Percentiles rank a stretch among this genome's conserved stretches.
phyloP scores from a whole-genome alignment of 2,329 filamentous ascomycete genomes.

The Aspergillus candidus region DNA sequence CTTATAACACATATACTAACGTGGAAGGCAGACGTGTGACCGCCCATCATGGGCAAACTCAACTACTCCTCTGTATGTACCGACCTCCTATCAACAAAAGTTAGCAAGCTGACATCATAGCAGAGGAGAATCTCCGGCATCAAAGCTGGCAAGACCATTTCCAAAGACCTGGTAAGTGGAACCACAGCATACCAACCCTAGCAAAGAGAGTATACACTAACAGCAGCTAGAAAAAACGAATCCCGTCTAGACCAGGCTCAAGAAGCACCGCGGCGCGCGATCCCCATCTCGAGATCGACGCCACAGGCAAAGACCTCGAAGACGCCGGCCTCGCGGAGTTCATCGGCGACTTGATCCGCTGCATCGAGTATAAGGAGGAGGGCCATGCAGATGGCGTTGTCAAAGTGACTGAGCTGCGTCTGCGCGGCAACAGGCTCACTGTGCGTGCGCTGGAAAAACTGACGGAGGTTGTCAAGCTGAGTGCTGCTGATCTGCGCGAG shows the following conservation, averaged over 20 bases:
- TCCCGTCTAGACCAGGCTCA: slow-evolving; percentile 23
- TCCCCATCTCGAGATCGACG: slow-evolving; percentile 40
- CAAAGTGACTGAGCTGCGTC: slow-evolving; percentile 42
- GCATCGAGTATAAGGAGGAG: slow-evolving; percentile 30
- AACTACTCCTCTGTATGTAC: slow-evolving; percentile 36
- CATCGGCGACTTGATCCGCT: slow-evolving; percentile 37
- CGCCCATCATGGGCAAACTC: slow-evolving; percentile 32
- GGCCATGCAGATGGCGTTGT: slow-evolving; percentile 26
- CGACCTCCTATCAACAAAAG: not conserved
- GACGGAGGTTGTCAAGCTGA: slow-evolving; percentile 36
- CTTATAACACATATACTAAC: no score
- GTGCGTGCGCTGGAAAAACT: slow-evolving; percentile 37
- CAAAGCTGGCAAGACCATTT: slow-evolving; percentile 42
- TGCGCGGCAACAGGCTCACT: slow-evolving; percentile 42
- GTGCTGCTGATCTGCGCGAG: slow-evolving; percentile 40
- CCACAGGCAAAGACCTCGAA: slow-evolving; percentile 41
- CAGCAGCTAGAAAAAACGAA: slow-evolving; percentile 25
- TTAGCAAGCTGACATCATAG: slow-evolving; percentile 9
- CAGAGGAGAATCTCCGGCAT: slow-evolving; percentile 43
- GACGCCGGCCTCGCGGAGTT: slow-evolving; percentile 42
- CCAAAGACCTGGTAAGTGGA: slow-evolving; percentile 36
- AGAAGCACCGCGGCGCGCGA: slow-evolving; percentile 25
- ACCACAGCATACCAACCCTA: not conserved
- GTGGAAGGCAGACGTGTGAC: no score
- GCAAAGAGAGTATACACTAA: not conserved